These are phyloP conservation scores for Cinchona pubescens DNA, from an alignment of 257 asterid species.

Conservation along the genomic window DNA sequence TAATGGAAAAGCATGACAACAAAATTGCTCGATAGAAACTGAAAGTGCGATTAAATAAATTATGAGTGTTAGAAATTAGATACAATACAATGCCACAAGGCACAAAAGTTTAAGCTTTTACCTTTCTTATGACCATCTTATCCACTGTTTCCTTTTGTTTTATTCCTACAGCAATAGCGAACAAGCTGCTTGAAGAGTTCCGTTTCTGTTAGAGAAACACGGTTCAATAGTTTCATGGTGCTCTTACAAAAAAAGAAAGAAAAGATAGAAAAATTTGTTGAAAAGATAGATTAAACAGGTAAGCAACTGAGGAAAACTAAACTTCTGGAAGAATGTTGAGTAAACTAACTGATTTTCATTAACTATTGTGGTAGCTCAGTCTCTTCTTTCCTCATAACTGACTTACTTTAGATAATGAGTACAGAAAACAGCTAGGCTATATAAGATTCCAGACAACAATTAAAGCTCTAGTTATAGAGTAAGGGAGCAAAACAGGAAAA, in stretches of 20 bases:
- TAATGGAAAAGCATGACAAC: slow-evolving; percentile 89
- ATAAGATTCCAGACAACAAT: neutral
- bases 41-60: slow-evolving; percentile 16
- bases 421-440: neutral
- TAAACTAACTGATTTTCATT: neutral
- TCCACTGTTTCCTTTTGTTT: slow-evolving; percentile 66
- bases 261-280: neutral
- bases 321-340: neutral
- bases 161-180: slow-evolving; percentile 70
- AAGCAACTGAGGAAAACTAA: neutral
- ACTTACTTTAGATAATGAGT: neutral
- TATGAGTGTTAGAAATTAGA: slow-evolving; percentile 5
- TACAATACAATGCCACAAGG: neutral
- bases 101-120: slow-evolving; percentile 9
- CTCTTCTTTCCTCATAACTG: neutral
- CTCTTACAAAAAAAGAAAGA: neutral
- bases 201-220: slow-evolving; percentile 35
- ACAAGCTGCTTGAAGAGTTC: slow-evolving; percentile 41
- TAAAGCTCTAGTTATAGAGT: neutral
- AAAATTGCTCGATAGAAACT: slow-evolving; percentile 66
- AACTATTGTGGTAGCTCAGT: neutral
- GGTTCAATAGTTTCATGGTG: neutral
- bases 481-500: neutral
- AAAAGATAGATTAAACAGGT: neutral
- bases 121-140: slow-evolving; percentile 66